Evolutionary conservation across 352 stramenopile genomes (phyloP).

Genomic region (Globisporangium recalcitrans): DNA sequence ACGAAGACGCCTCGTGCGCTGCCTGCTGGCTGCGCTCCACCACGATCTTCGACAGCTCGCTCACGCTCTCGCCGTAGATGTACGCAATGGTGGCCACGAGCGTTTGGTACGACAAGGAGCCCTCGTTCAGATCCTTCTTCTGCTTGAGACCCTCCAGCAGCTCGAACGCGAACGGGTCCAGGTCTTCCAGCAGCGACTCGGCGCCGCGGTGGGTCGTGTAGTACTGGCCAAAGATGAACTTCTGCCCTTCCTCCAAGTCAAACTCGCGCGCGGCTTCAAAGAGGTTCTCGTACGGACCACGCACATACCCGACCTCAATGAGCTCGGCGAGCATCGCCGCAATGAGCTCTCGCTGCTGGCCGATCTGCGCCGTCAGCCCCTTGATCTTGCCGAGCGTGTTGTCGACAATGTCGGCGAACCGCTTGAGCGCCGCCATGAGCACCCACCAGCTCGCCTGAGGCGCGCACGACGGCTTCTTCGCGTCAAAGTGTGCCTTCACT

Average conservation of each 20-base stretch:
- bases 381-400: slow-evolving; percentile 6
- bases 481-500: slow-evolving; percentile 16
- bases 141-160: slow-evolving; percentile 8
- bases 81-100: slow-evolving; percentile 13
- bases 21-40: slow-evolving; percentile 1
- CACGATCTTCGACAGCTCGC: slow-evolving; percentile 11
- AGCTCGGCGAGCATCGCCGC: slow-evolving; percentile 10
- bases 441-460: slow-evolving; percentile 11
- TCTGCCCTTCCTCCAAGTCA: slow-evolving; percentile 2
- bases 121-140: not conserved
- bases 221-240: slow-evolving; percentile 15
- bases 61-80: slow-evolving; percentile 16
- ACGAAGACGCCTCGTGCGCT: not conserved
- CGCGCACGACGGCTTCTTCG: slow-evolving; percentile 11
- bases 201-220: slow-evolving; percentile 9
- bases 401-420: slow-evolving; percentile 12
- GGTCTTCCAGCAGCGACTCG: slow-evolving; percentile 12
- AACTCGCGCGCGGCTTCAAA: slow-evolving; percentile 8
- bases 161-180: slow-evolving; percentile 17
- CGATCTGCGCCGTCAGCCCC: slow-evolving; percentile 9
- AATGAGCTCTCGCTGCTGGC: slow-evolving; percentile 12
- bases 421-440: slow-evolving; percentile 18
- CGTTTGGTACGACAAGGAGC: not conserved
- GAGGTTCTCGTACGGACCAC: slow-evolving; percentile 10
- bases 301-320: slow-evolving; percentile 17